These are phyloP conservation scores for Tylopilus orsonianus DNA, from an alignment of 1,284 basidiomycete genomes.

Conservation along the genomic window DNA sequence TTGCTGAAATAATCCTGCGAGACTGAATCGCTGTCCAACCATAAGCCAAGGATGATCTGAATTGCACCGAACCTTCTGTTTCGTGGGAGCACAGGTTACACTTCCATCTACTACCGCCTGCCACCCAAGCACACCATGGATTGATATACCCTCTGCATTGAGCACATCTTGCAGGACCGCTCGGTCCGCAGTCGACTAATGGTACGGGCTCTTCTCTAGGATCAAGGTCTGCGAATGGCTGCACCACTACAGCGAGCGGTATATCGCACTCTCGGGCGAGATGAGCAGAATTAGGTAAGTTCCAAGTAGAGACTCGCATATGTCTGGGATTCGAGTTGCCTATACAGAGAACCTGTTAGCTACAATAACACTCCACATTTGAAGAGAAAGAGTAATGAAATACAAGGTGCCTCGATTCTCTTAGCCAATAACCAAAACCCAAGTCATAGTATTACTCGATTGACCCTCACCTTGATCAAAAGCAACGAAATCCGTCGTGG, in stretches of 20 bases:
- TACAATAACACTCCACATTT: background rate
- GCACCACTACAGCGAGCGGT: constrained; percentile 84
- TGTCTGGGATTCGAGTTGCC: constrained; percentile 85
- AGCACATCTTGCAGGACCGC: constrained; percentile 85
- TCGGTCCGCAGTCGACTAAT: constrained; percentile 62
- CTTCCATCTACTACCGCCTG: constrained; percentile 86
- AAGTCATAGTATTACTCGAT: background rate
- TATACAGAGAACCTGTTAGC: constrained; percentile 27
- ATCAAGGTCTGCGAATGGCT: constrained; percentile 87
- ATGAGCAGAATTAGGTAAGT: constrained; percentile 77
- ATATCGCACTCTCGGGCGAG: constrained; percentile 82
- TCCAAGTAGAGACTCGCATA: constrained; percentile 86
- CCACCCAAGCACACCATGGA: constrained; percentile 88
- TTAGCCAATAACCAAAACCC: background rate
- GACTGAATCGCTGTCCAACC: constrained; percentile 48
- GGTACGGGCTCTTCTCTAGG: constrained; percentile 84
- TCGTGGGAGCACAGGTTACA: constrained; percentile 90
- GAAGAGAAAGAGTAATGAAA: background rate
- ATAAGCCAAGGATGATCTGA: background rate
- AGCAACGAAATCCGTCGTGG: constrained; percentile 84
- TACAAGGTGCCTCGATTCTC: background rate
- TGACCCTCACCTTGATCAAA: constrained; percentile 82
- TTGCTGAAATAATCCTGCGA: constrained; percentile 83
- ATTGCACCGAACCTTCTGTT: constrained; percentile 67
- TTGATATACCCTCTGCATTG: constrained; percentile 93